phyloP scores from a whole-genome alignment of 1,284 basidiomycete species.

The Mycena citricolor region DNA sequence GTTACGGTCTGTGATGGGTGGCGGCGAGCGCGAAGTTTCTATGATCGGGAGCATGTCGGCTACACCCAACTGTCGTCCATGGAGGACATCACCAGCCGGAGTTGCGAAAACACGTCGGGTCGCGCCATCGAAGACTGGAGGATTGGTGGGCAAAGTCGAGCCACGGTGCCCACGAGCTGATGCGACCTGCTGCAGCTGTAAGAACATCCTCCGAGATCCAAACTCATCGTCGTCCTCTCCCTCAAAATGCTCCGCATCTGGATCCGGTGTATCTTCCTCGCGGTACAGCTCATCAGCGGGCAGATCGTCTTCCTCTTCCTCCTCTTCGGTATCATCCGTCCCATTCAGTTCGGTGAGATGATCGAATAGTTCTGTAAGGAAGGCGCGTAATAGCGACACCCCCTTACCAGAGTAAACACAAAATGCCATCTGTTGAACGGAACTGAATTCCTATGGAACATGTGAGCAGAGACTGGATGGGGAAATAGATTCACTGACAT shows the following conservation, averaged over 20 bases:
- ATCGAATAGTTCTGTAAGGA: slow-evolving; percentile 71
- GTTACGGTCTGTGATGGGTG: slow-evolving; percentile 56
- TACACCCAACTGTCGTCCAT: no score
- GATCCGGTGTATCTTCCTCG: slow-evolving; percentile 50
- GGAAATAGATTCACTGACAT: slow-evolving; percentile 46
- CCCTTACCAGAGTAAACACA: slow-evolving; percentile 97
- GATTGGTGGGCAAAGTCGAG: slow-evolving; percentile 18
- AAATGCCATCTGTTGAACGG: slow-evolving; percentile 88
- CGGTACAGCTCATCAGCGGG: slow-evolving; percentile 47
- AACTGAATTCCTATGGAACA: slow-evolving; percentile 82
- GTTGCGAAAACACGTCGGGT: no score
- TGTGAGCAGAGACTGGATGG: slow-evolving; percentile 13
- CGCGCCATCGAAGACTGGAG: no score
- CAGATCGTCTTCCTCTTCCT: slow-evolving; percentile 59
- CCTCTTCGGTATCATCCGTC: slow-evolving; percentile 73
- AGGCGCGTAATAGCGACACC: slow-evolving; percentile 80
- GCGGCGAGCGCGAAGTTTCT: slow-evolving; percentile 58
- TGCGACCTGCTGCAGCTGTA: slow-evolving; percentile 31
- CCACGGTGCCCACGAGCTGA: slow-evolving; percentile 25
- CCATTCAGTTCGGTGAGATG: slow-evolving; percentile 69
- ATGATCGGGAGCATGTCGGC: slow-evolving; percentile 60
- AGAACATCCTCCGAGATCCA: slow-evolving; percentile 29
- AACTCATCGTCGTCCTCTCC: slow-evolving; percentile 42
- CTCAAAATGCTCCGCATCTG: slow-evolving; percentile 44
- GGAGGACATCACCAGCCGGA: no score